A percentile compares a stretch with the other conserved stretches of the same genome.
Evolutionary conservation across 148 eudicot genomes (phyloP).

Genomic region (Vaccinium myrtillus): DNA sequence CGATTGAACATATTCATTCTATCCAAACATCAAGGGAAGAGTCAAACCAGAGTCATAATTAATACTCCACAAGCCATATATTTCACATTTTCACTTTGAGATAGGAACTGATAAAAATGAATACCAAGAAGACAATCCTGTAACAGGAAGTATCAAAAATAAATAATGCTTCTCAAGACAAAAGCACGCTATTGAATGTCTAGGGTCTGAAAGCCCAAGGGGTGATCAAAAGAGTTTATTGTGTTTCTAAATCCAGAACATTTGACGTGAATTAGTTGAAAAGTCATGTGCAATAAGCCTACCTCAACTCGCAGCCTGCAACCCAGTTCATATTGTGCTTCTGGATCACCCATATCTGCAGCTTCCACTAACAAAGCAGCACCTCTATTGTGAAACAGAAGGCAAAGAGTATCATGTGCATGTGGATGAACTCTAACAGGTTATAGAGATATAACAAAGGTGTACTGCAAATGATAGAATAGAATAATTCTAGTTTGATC

Average conservation of each 20-base stretch:
- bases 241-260: not conserved
- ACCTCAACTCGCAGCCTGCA: conserved; percentile 81
- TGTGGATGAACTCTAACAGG: not conserved
- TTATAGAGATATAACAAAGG: not conserved
- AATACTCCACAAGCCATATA: not conserved
- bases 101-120: not conserved
- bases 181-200: not conserved
- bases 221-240: not conserved
- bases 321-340: conserved; percentile 80
- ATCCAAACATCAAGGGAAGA: conserved; percentile 14
- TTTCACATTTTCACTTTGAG: not conserved
- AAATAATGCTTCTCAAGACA: not conserved
- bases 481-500: not conserved
- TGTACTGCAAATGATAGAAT: not conserved
- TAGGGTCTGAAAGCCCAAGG: not conserved
- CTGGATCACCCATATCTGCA: conserved; percentile 91
- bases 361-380: conserved; percentile 98
- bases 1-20: conserved; percentile 68
- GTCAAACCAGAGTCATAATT: not conserved
- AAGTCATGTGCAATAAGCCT: conserved; percentile 10
- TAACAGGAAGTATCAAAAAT: not conserved
- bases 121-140: not conserved
- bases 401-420: conserved; percentile 8
- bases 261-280: not conserved
- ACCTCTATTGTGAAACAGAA: conserved; percentile 43